These are phyloP conservation scores for Ganoderma lingzhi DNA, from an alignment of 1,284 basidiomycete species.

Conservation along the genomic window DNA sequence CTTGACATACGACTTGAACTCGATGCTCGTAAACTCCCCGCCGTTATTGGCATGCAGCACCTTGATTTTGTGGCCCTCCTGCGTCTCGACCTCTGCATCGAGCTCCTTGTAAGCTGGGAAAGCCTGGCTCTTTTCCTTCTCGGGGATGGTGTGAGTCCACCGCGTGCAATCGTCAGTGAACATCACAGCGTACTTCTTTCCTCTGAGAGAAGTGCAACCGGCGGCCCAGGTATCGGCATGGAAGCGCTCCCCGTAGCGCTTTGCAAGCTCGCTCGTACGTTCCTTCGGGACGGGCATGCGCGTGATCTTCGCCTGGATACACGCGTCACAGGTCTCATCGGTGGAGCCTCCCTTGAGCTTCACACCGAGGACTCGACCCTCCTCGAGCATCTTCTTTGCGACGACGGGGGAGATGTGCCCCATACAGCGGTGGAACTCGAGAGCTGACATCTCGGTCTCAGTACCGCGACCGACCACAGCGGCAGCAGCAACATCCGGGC, in stretches of 20 bases:
- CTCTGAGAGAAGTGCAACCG: constrained; percentile 39
- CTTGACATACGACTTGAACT: constrained; percentile 3
- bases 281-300: constrained; percentile 41
- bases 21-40: constrained; percentile 15
- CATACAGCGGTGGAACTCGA: constrained; percentile 44
- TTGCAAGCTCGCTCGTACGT: constrained; percentile 38
- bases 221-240: constrained; percentile 49
- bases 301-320: constrained; percentile 45
- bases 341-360: constrained; percentile 34
- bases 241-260: constrained; percentile 43
- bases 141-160: constrained; percentile 27
- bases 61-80: constrained; percentile 16
- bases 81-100: constrained; percentile 27
- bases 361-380: constrained; percentile 41
- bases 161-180: constrained; percentile 40
- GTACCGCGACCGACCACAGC: constrained; percentile 18
- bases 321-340: constrained; percentile 42
- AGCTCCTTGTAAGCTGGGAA: constrained; percentile 28
- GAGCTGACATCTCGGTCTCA: constrained; percentile 35
- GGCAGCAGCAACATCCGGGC: constrained; percentile 9
- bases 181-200: constrained; percentile 37
- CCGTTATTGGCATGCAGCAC: constrained; percentile 5
- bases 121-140: constrained; percentile 36
- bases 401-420: constrained; percentile 44
- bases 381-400: constrained; percentile 37